Evolutionary conservation across 1,284 basidiomycete genomes (phyloP), one percentile per base, ranked within the genome.

Genomic region (Cryptococcus sp.): DNA sequence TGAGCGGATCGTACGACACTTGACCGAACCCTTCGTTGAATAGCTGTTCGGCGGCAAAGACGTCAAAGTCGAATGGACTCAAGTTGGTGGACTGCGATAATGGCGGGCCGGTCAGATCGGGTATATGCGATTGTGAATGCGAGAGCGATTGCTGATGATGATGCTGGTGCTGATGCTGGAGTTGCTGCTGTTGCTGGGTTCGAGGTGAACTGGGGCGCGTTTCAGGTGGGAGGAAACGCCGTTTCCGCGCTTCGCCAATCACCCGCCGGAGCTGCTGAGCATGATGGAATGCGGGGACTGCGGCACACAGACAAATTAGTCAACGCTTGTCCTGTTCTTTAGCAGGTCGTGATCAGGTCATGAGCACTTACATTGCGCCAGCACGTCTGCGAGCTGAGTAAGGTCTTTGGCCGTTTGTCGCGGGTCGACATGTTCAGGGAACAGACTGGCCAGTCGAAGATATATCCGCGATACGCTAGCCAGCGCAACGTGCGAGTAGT

Each of bases 201-300:
- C 38, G 19, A 20, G 56, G 54, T 38, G 57, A 59, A 15, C 39
- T 15, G 10, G 57, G 57, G 20, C 57, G 53, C 3, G 57, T 59
- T 39, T 59, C 57, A 8, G 65, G 62, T 1, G 65, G 65, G 1
- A 67, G 56, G 17, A 61, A 54, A 17, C 50, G 53, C 45, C 56
- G 31, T 22, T 54, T 52, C 13, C 65, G 48, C 11, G 65, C 65
- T 60, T 61, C 50, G 10, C 25, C 45, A 11, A 67, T 53, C 19
- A 60, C 65, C n/a, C 64, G 54, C 23, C 54, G 48, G 7, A 67
- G 55, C 50, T 58, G 50, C 44, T 57, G 50, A 16, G 62, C 62
- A 42, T 60, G 59, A 15, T 57, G 59, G 42, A 67, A 60, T 2
- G 55, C 65, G 16, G 65, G 62, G 51, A 64, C 65, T 64, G n/a